Percentiles rank a stretch among this genome's conserved stretches.
phyloP scores from a whole-genome alignment of 306 rosid species.

The cucumber (Cucumis sativus) region Cucumber_9930_V3 NC_026656.2:17894001-17894500 shows the following conservation, averaged over 20 bases:
- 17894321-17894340: slow-evolving; percentile 1
- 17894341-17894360: slow-evolving; percentile 4
- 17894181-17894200: not conserved
- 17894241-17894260: not conserved
- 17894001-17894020: not conserved
- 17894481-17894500: not conserved
- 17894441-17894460: not conserved
- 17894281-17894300: not conserved
- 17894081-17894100: not conserved
- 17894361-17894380: not conserved
- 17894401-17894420: slow-evolving; percentile 4
- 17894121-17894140: not conserved
- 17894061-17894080: not conserved
- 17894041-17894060: not conserved
- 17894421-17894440: not conserved
- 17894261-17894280: not conserved
- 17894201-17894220: not conserved
- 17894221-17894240: not conserved
- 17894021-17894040: not conserved
- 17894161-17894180: not conserved
- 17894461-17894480: not conserved
- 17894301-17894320: not conserved
- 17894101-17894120: not conserved
- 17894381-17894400: not conserved
- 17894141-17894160: not conserved